Conservation (phyloP, 805 yeast genomes). For the Kluyveromyces siamensis region DNA sequence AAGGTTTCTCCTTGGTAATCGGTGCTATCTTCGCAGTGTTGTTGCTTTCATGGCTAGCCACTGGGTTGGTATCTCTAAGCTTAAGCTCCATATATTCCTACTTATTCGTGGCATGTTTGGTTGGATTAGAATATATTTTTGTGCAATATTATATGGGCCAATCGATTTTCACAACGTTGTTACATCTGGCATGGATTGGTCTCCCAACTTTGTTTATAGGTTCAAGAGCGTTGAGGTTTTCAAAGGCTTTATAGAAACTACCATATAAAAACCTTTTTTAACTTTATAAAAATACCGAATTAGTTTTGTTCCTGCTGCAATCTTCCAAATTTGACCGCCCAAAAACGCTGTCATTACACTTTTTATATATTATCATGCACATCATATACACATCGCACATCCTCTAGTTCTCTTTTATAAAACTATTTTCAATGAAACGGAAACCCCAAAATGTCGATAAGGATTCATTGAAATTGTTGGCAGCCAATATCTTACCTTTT, state of each 20-base stretch:
- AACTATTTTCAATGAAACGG: slow-evolving; percentile 46
- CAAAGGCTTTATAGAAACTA: neutral
- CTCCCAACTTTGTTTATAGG: slow-evolving; percentile 54
- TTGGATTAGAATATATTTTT: slow-evolving; percentile 25
- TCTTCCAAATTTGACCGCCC: neutral
- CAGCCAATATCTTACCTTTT: slow-evolving; percentile 79
- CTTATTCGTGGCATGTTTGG: slow-evolving; percentile 18
- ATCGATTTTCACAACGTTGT: slow-evolving; percentile 25
- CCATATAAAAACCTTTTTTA: too few relatives aligned
- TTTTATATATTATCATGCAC: neutral
- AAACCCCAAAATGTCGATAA: slow-evolving; percentile 41
- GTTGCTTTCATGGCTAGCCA: slow-evolving; percentile 35
- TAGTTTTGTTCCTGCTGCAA: neutral
- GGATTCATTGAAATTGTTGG: slow-evolving; percentile 45
- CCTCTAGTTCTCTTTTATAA: slow-evolving; percentile 29
- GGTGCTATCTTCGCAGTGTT: slow-evolving; percentile 34
- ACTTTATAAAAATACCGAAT: too few relatives aligned
- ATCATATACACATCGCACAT: neutral
- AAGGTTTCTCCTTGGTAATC: slow-evolving; percentile 39
- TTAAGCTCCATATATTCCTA: slow-evolving; percentile 14
- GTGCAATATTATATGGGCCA: slow-evolving; percentile 23
- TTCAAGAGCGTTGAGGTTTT: slow-evolving; percentile 51
- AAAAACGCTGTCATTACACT: neutral
- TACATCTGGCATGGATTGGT: slow-evolving; percentile 31
- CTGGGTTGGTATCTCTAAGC: slow-evolving; percentile 23